Evolutionary conservation across 495 filamentous ascomycete species (phyloP), one percentile per base, ranked within the genome.

Genomic region (Pyronema domesticum): DNA sequence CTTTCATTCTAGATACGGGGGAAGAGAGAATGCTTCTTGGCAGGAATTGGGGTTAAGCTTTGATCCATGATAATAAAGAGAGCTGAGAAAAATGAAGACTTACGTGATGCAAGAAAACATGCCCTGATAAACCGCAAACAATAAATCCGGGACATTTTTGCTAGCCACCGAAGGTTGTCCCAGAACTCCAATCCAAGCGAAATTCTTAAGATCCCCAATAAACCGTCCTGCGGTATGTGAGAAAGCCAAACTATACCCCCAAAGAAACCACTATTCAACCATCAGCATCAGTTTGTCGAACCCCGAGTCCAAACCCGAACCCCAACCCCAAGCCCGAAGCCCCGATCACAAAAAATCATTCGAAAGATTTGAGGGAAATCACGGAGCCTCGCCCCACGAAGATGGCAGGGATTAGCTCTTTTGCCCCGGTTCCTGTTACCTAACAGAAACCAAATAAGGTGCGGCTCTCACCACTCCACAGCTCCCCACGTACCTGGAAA

Each of bases 71-170:
- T 1, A 35, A 6, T 30, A 30, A 48, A 1, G 33, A 8, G 6
- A 3, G 11, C 9, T 46, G 3, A 36, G 8, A 36, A 23, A 46
- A n/a, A 36, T 1, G 10, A 9, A 18, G 23, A 76, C 79, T 69
- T 75, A 82, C 74, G 89, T 95, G 74, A 95, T 94, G 55, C 79
- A 76, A 11, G 89, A 85, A 73, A 96, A 98, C 89, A 96, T 95
- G 73, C 91, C 89, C 72, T 96, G 89, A 71, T 93, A 95, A 35
- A 96, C 75, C 39, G 84, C 85, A 66, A 94, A 96, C 13, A 96
- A 70, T 13, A 98, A 71, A 70, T 96, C 91, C 0, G 91, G 91
- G 23, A 98, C 73, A 66, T 78, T 80, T 36, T 67, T n/a, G 65
- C 84, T 84, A 15, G 82, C 89, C 36, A 93, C 83, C 3, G 82